A percentile compares a stretch with the other conserved stretches of the same genome.
Evolutionary conservation across 176 grass and related monocot genomes (phyloP).

Genomic region (Cenchrus americanus): DNA sequence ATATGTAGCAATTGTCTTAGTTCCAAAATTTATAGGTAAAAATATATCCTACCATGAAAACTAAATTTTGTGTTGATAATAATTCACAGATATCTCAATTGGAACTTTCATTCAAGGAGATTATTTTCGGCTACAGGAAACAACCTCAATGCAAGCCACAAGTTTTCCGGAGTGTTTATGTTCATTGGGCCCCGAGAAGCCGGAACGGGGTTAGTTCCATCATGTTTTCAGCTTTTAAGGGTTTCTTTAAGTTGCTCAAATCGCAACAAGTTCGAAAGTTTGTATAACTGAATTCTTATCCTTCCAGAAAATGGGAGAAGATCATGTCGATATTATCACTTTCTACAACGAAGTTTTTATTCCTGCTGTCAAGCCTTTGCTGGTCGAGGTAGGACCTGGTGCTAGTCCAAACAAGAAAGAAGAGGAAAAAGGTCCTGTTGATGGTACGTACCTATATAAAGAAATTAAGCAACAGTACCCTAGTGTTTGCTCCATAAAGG

Average conservation of each 20-base stretch:
- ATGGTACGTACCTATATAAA: conserved; percentile 52
- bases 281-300: conserved; percentile 24
- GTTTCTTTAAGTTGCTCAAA: conserved; percentile 28
- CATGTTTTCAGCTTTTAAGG: conserved; percentile 18
- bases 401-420: conserved; percentile 61
- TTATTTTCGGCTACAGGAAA: conserved; percentile 96
- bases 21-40: conserved; percentile 1
- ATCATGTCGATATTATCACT: conserved; percentile 94
- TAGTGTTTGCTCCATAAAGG: conserved; percentile 6
- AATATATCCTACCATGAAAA: background rate
- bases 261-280: background rate
- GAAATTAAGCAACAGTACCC: conserved; percentile 19
- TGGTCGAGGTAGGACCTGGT: conserved; percentile 78
- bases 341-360: conserved; percentile 98
- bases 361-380: conserved; percentile 80
- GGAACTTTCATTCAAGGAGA: conserved; percentile 90
- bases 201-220: conserved; percentile 69
- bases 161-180: conserved; percentile 93
- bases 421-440: conserved; percentile 63
- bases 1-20: background rate
- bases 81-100: conserved; percentile 81
- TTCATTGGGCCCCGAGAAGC: conserved; percentile 79
- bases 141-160: conserved; percentile 97
- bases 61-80: conserved; percentile 11
- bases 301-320: conserved; percentile 81